A percentile compares a stretch with the other conserved stretches of the same genome.
phyloP scores from a whole-genome alignment of 495 filamentous ascomycete species.

The Lindgomyces ingoldianus region DNA sequence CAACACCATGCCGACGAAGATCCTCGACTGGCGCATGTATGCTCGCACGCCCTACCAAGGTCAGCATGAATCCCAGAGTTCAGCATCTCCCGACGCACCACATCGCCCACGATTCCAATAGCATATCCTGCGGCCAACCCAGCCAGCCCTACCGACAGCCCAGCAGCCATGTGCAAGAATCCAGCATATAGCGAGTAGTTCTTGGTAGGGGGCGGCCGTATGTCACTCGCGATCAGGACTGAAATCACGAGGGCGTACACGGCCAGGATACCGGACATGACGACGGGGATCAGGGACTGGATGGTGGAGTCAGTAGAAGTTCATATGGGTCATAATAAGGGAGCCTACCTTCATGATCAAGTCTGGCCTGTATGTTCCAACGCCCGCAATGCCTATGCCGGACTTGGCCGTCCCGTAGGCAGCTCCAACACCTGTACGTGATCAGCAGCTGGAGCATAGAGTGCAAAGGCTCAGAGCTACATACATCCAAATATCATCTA shows the following conservation, averaged over 20 bases:
- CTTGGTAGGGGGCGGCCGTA: slow-evolving; percentile 63
- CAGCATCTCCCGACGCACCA: slow-evolving; percentile 50
- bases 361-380: slow-evolving; percentile 88
- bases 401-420: slow-evolving; percentile 98
- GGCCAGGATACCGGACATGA: slow-evolving; percentile 99
- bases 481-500: slow-evolving; percentile 89
- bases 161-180: slow-evolving; percentile 89
- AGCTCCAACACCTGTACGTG: slow-evolving; percentile 72
- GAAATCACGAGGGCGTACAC: slow-evolving; percentile 97
- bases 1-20: slow-evolving; percentile 98
- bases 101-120: slow-evolving; percentile 93
- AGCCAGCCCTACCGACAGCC: slow-evolving; percentile 87
- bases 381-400: slow-evolving; percentile 92
- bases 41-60: slow-evolving; percentile 73
- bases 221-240: slow-evolving; percentile 86
- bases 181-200: slow-evolving; percentile 82
- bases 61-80: neutral
- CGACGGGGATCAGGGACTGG: slow-evolving; percentile 88
- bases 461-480: slow-evolving; percentile 36
- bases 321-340: neutral
- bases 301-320: slow-evolving; percentile 7
- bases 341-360: slow-evolving; percentile 91
- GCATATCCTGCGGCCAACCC: slow-evolving; percentile 96
- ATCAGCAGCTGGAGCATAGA: slow-evolving; percentile 18
- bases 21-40: slow-evolving; percentile 92